Base-by-base conservation (phyloP, 208 protist species). In the Trypanosomatidae sp. region DNA sequence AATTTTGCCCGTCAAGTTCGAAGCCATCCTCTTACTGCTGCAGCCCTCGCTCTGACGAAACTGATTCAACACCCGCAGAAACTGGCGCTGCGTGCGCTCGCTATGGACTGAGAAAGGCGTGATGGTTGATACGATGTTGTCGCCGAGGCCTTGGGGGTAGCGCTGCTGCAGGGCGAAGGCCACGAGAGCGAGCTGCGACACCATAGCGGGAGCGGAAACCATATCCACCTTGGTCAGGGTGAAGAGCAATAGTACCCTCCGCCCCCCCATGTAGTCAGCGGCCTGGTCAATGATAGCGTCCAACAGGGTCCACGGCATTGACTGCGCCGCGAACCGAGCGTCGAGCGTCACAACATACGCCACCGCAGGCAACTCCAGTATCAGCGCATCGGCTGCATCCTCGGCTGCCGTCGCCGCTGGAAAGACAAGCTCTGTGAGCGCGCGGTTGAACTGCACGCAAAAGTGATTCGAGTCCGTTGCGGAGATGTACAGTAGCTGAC, bases 291-390 rank as follows among this genome's bases (percentile, higher is more conserved):
- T 79, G 74, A 97, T 94, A 19, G 90, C 82, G 71, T 97, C 92
- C 30, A 95, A 46, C 55, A 97, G 84, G 12, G 83, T 84, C 90
- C 86, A 95, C 67, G 92, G 92, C 67, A 94, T 76, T 44, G 82
- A 88, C 73, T 97, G 92, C 52, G 91, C 90, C 28, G 92, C 79
- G 73, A 89, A 97, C 28, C 92, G 90, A 25, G 83, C 79, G 78
- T 97, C 92, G 47, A 97, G 81, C 10, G 89, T 95, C 43, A 97
- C 77, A 36, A 97, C 62, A 75, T 93, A 95, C 36, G 87, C 81
- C 10, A 58, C 88, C 13, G 87, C 91, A 17, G 92, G 92, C 13
- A 97, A 39, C 73, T 95, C 81, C n/a, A 90, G 74, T 47, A 69
- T 69, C 17, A 74, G 13, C 53, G 58, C 39, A 39, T 44, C 64